phyloP scores from a whole-genome alignment of 2,329 filamentous ascomycete genomes.

The Fusarium brevicatenulatum region DNA sequence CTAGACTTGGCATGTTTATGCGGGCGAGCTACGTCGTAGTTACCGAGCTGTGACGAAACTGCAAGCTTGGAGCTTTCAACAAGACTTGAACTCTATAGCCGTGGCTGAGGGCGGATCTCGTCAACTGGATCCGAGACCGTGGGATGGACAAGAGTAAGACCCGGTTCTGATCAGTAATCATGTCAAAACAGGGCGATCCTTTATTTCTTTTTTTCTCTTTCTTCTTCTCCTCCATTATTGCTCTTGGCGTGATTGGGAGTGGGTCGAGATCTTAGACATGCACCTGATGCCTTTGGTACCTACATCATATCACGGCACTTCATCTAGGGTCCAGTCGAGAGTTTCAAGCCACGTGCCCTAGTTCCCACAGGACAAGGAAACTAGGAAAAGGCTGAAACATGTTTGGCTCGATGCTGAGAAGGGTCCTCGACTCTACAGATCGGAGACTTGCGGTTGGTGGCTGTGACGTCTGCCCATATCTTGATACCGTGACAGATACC shows the following conservation, averaged over 20 bases:
- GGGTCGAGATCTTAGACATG: not conserved
- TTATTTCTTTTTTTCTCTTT: not conserved
- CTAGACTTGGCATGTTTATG: not conserved
- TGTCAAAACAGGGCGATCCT: not conserved
- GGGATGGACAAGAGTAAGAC: not conserved
- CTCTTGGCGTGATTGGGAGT: not conserved
- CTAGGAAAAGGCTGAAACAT: not conserved
- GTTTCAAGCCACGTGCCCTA: constrained; percentile 12
- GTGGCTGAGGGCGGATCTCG: not conserved
- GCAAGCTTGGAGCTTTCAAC: not conserved
- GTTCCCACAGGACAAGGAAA: not conserved
- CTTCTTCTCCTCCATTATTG: not conserved
- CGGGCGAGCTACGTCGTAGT: not conserved
- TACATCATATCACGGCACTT: not conserved
- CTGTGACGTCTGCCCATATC: not conserved
- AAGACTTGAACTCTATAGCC: not conserved
- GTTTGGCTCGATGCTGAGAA: not conserved
- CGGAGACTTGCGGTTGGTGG: not conserved
- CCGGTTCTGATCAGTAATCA: constrained; percentile 17
- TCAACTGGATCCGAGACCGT: not conserved
- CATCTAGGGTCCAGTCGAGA: not conserved
- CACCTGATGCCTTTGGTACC: not conserved
- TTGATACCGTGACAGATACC: not conserved
- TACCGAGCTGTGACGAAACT: not conserved
- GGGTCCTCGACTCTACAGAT: not conserved